Percentiles rank a stretch among this genome's conserved stretches.
Conservation (phyloP, 2,329 filamentous ascomycete species). For the Canariomyces notabilis region DNA sequence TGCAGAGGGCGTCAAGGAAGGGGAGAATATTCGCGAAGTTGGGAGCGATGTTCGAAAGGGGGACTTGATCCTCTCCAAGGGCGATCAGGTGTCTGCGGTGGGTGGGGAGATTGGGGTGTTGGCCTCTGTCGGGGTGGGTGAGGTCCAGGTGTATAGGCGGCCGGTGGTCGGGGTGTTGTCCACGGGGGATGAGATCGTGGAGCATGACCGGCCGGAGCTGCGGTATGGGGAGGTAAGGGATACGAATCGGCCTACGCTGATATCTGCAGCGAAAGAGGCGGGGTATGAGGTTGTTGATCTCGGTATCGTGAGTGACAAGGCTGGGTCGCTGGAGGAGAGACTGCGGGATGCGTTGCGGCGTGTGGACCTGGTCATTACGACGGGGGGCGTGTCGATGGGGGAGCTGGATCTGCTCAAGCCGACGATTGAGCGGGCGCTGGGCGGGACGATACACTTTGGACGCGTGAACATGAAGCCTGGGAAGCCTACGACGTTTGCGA, state of each 20-base stretch:
- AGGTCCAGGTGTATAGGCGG: constrained; percentile 67
- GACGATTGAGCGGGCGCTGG: constrained; percentile 83
- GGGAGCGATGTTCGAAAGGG: constrained; percentile 78
- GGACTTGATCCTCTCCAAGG: constrained; percentile 65
- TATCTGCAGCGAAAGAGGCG: constrained; percentile 68
- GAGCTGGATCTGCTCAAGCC: constrained; percentile 95
- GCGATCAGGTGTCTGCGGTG: constrained; percentile 76
- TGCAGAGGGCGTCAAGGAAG: constrained; percentile 65
- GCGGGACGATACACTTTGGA: constrained; percentile 93
- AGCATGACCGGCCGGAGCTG: constrained; percentile 60
- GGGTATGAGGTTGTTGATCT: constrained; percentile 79
- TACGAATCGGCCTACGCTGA: constrained; percentile 82
- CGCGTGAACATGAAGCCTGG: constrained; percentile 97
- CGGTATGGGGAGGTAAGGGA: constrained; percentile 83
- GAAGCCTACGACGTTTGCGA: constrained; percentile 96
- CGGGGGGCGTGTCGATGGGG: constrained; percentile 94
- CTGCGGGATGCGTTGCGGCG: constrained; percentile 69
- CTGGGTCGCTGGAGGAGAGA: constrained; percentile 67
- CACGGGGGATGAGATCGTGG: constrained; percentile 90
- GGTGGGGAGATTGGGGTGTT: constrained; percentile 90
- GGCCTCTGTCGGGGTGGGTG: constrained; percentile 71
- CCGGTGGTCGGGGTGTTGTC: constrained; percentile 83
- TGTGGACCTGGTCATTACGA: constrained; percentile 82
- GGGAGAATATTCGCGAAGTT: constrained; percentile 86
- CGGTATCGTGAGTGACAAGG: constrained; percentile 74